These are phyloP conservation scores for Gautieria morchelliformis DNA, from an alignment of 768 basidiomycete species.

Conservation along the genomic window DNA sequence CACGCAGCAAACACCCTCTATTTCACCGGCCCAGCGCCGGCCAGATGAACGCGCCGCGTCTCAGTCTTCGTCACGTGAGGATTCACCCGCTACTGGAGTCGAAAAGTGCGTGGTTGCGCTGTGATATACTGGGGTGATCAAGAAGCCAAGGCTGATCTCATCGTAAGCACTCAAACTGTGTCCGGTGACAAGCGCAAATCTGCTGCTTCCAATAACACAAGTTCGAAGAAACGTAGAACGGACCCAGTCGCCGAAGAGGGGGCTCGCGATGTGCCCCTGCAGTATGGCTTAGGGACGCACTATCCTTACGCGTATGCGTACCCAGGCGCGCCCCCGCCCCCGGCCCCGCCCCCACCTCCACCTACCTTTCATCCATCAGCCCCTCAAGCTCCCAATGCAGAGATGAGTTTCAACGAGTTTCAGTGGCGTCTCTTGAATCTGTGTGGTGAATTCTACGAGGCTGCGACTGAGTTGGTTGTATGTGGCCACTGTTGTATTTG, in stretches of 20 bases:
- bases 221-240: conserved; percentile 3
- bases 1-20: neutral
- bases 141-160: neutral
- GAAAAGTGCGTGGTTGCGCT: conserved; percentile 1
- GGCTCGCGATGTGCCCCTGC: neutral
- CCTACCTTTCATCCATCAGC: neutral
- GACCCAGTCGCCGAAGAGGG: neutral
- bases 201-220: neutral
- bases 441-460: conserved; percentile 79
- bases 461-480: conserved; percentile 79
- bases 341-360: neutral
- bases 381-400: neutral
- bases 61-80: conserved; percentile 3
- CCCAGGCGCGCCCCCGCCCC: neutral
- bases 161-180: neutral
- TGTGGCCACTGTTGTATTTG: conserved; percentile 3
- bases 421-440: conserved; percentile 78
- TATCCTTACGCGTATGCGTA: neutral
- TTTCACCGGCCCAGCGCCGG: neutral
- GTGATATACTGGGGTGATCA: neutral
- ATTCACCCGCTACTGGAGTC: neutral
- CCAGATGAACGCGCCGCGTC: neutral
- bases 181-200: conserved; percentile 3
- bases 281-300: conserved; percentile 3
- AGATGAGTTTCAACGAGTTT: conserved; percentile 42